Evolutionary conservation across 2,329 filamentous ascomycete species (phyloP).

Genomic region (Ophiocordyceps camponoti-leonardi): DNA sequence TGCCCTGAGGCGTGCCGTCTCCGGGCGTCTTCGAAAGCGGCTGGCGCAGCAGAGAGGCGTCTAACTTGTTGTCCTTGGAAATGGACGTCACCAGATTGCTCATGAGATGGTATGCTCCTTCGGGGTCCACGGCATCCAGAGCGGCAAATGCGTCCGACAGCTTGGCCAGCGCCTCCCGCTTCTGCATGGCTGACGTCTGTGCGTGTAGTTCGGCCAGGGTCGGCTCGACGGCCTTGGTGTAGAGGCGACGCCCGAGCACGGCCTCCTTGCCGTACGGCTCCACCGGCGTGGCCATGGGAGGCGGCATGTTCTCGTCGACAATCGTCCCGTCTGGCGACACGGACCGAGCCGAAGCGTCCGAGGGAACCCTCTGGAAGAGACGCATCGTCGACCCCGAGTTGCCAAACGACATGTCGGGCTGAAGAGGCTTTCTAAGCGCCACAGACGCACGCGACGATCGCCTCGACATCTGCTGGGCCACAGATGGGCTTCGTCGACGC

Average conservation of each 20-base stretch:
- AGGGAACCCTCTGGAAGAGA: constrained; percentile 72
- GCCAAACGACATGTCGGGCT: constrained; percentile 81
- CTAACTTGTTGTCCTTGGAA: constrained; percentile 50
- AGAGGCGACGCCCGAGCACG: constrained; percentile 62
- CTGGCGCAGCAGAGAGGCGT: constrained; percentile 26
- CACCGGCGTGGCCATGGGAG: constrained; percentile 23
- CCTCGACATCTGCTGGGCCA: constrained; percentile 16
- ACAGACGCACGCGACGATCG: constrained; percentile 23
- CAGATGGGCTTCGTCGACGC: constrained; percentile 25
- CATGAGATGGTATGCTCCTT: constrained; percentile 75
- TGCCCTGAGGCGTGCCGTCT: constrained; percentile 32
- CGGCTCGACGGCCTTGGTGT: constrained; percentile 66
- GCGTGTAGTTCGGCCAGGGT: constrained; percentile 73
- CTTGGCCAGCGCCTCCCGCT: constrained; percentile 67
- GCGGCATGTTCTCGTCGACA: constrained; percentile 48
- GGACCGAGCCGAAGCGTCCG: constrained; percentile 37
- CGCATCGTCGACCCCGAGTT: constrained; percentile 85
- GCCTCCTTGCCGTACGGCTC: constrained; percentile 63
- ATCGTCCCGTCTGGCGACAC: constrained; percentile 22
- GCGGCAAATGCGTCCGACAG: constrained; percentile 74
- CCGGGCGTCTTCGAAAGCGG: constrained; percentile 20
- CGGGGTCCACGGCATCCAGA: constrained; percentile 75
- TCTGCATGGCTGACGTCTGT: constrained; percentile 49
- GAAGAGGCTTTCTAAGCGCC: constrained; percentile 58
- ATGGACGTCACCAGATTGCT: constrained; percentile 60